A percentile compares a stretch with the other conserved stretches of the same genome.
These are phyloP conservation scores for Penicillium sp. DNA, from an alignment of 2,329 filamentous ascomycete species.

Conservation along the genomic window DNA sequence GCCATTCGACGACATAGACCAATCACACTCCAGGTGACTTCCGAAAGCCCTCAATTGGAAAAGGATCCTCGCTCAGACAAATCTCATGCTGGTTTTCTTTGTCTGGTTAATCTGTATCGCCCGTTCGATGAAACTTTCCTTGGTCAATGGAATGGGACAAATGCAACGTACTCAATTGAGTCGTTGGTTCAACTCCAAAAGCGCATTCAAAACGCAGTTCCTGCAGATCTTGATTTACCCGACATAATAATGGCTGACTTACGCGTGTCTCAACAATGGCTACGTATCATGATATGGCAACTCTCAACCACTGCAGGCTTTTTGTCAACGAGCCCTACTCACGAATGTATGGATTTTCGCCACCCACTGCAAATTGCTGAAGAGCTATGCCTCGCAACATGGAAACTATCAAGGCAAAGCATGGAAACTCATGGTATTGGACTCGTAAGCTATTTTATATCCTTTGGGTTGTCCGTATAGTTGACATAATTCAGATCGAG, in stretches of 20 bases:
- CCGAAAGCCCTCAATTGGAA: slow-evolving; percentile 53
- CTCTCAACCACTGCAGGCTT: slow-evolving; percentile 67
- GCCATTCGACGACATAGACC: slow-evolving; percentile 66
- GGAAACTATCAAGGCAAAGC: slow-evolving; percentile 69
- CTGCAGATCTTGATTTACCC: slow-evolving; percentile 57
- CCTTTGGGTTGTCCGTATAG: background rate
- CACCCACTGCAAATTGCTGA: slow-evolving; percentile 65
- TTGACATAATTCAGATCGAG: slow-evolving; percentile 59
- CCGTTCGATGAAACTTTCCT: slow-evolving; percentile 67
- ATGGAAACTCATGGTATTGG: slow-evolving; percentile 76
- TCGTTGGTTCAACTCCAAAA: slow-evolving; percentile 52
- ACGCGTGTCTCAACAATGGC: slow-evolving; percentile 69
- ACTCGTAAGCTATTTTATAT: slow-evolving; percentile 55
- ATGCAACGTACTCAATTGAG: slow-evolving; percentile 47
- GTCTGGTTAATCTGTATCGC: slow-evolving; percentile 63
- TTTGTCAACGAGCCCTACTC: slow-evolving; percentile 61
- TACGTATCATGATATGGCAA: slow-evolving; percentile 72
- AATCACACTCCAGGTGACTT: slow-evolving; percentile 62
- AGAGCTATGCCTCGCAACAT: slow-evolving; percentile 66
- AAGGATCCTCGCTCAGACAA: slow-evolving; percentile 53
- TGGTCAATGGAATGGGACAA: slow-evolving; percentile 62
- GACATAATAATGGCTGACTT: slow-evolving; percentile 69
- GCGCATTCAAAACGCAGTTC: slow-evolving; percentile 55
- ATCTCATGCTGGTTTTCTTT: slow-evolving; percentile 60
- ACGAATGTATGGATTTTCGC: slow-evolving; percentile 63